Percentiles rank a stretch among this genome's conserved stretches.
phyloP scores from a whole-genome alignment of 1,139 yeast species.

The Yamadazyma sp. region DNA sequence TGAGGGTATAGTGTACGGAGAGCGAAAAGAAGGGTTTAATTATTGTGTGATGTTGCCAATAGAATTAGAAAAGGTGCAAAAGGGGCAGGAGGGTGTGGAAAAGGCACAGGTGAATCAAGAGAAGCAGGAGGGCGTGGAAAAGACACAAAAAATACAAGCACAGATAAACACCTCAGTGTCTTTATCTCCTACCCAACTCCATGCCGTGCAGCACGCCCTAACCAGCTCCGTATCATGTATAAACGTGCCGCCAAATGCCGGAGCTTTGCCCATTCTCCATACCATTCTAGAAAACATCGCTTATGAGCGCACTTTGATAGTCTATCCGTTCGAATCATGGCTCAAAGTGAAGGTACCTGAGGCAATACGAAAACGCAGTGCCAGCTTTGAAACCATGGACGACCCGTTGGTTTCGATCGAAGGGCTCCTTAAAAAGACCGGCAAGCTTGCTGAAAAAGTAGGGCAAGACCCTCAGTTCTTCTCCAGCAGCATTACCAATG shows the following conservation, averaged over 20 bases:
- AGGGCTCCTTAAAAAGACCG: slow-evolving; percentile 26
- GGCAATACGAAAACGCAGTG: background rate
- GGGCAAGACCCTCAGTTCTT: slow-evolving; percentile 28
- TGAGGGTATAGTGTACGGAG: slow-evolving; percentile 5
- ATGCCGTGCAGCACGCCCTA: background rate
- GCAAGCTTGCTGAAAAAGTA: slow-evolving; percentile 28
- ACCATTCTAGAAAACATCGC: slow-evolving; percentile 17
- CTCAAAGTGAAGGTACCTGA: slow-evolving; percentile 3
- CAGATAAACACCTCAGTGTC: background rate
- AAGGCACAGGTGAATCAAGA: too few species aligned
- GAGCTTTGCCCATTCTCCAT: slow-evolving; percentile 8
- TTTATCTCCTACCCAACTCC: background rate
- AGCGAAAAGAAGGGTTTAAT: slow-evolving; percentile 1
- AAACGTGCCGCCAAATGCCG: slow-evolving; percentile 12
- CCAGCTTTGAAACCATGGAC: slow-evolving; percentile 2
- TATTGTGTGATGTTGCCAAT: slow-evolving; percentile 4
- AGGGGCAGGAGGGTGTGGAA: too few species aligned
- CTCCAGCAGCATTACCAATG: slow-evolving; percentile 5
- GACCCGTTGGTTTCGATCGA: slow-evolving; percentile 9
- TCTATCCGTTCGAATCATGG: slow-evolving; percentile 21
- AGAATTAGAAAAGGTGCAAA: too few species aligned
- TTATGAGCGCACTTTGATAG: slow-evolving; percentile 34
- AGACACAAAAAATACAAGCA: too few species aligned
- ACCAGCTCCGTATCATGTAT: background rate
- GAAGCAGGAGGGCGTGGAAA: too few species aligned